Percentiles rank a stretch among this genome's conserved stretches.
Conservation (phyloP, 441 rosid species). For the Omphalea diandra region DNA sequence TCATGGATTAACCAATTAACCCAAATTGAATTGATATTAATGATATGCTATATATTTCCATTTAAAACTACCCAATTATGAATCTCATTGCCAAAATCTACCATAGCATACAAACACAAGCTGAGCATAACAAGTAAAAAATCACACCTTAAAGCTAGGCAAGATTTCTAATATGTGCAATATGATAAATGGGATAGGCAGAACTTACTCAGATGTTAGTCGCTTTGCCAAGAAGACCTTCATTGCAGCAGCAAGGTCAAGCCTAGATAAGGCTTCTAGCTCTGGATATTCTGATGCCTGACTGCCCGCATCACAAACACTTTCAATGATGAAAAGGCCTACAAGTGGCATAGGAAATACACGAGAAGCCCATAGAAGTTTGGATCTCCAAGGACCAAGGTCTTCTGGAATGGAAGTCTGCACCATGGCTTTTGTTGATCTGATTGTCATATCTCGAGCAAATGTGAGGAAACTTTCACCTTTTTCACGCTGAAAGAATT, state of each 20-base stretch:
- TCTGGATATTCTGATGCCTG: constrained; percentile 72
- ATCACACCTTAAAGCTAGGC: not conserved
- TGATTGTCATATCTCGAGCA: constrained; percentile 84
- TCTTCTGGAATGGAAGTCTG: constrained; percentile 58
- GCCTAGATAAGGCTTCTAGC: constrained; percentile 80
- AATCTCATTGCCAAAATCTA: not conserved
- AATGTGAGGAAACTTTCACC: constrained; percentile 87
- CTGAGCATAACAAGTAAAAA: not conserved
- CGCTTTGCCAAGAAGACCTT: constrained; percentile 86
- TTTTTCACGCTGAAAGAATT: constrained; percentile 61
- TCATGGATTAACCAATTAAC: no score
- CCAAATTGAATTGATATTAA: no score
- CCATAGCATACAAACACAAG: not conserved
- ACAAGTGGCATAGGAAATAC: constrained; percentile 95
- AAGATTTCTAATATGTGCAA: not conserved
- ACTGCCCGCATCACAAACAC: constrained; percentile 61
- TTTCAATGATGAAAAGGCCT: constrained; percentile 74
- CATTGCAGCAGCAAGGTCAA: constrained; percentile 84
- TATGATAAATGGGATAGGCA: not conserved
- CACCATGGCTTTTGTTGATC: constrained; percentile 78
- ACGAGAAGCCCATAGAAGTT: constrained; percentile 92
- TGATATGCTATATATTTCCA: not conserved
- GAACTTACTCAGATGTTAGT: constrained; percentile 82
- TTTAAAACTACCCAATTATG: not conserved
- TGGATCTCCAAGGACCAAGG: constrained; percentile 88